Evolutionary conservation across 371 early-diverging fungal genomes (phyloP).

Genomic region (Zopfochytrium polystomum): DNA sequence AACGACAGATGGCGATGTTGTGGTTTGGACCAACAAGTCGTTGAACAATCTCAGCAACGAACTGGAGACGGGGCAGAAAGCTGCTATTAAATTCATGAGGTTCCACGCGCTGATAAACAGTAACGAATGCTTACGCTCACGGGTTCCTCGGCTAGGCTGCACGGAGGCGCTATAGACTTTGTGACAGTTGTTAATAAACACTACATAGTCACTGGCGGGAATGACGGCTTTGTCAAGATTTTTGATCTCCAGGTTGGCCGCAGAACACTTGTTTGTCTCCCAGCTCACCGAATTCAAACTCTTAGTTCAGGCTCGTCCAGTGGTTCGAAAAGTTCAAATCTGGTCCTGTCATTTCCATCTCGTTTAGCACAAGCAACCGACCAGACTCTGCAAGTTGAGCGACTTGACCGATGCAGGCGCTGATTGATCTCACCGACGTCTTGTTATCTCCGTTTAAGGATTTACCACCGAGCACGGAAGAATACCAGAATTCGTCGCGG

Average conservation of each 20-base stretch:
- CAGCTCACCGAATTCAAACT: not conserved
- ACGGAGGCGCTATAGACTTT: constrained; percentile 36
- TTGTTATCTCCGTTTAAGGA: no score
- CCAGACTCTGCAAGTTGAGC: no score
- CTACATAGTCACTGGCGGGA: constrained; percentile 46
- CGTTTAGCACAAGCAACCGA: constrained; percentile 25
- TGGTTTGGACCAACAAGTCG: constrained; percentile 40
- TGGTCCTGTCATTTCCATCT: constrained; percentile 42
- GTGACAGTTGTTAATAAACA: constrained; percentile 27
- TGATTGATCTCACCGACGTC: no score
- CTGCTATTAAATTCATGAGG: constrained; percentile 44
- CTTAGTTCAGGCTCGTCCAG: constrained; percentile 42
- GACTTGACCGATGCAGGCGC: no score
- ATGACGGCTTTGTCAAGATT: constrained; percentile 45
- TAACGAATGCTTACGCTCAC: not conserved
- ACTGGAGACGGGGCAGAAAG: constrained; percentile 40
- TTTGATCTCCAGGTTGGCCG: constrained; percentile 43
- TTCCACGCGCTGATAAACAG: constrained; percentile 2
- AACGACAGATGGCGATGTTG: constrained; percentile 44
- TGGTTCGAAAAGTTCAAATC: constrained; percentile 44
- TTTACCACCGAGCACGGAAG: no score
- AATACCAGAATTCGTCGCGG: no score
- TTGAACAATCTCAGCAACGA: constrained; percentile 40
- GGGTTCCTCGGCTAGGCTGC: constrained; percentile 24
- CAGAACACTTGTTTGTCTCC: not conserved